Base-by-base conservation (phyloP, 2,329 filamentous ascomycete genomes). In the Teratosphaeria zuluensis region DNA sequence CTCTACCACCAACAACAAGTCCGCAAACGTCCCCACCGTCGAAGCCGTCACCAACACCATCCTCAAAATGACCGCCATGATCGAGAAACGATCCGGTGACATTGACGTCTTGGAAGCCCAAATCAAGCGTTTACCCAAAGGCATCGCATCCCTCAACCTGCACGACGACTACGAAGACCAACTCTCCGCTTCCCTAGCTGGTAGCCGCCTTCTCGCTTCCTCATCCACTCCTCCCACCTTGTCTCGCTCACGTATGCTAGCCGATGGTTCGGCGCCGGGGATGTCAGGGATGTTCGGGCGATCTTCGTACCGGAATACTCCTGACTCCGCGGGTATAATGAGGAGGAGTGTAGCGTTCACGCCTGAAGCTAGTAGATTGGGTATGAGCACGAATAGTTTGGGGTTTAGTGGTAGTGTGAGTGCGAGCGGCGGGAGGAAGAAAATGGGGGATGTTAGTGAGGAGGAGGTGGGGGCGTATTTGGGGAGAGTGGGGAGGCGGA, bases 11-110 rank as follows among this genome's bases (percentile, higher is more conserved):
- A 59, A 30, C 33, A 55, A 55, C 57, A 65, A 48, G 61, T 59
- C 61, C 60, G 58, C 77, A 78, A 60, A 80, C 55, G 82, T 86
- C 4, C 94, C 94, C 0, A 96, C 92, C 0, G 89, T 96, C 9
- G 94, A 96, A 66, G 90, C 90, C 0, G 89, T 99, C 21, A 87
- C 92, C 65, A 89, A 89, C 60, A 99, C 94, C 0, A 95, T 99
- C 64, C 80, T 80, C 59, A 96, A 94, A 70, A 92, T 99, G 88
- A 96, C 92, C 35, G 83, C 80, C 60, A 92, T 96, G 87, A 89
- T 89, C 0, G 90, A 97, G 78, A 90, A 90, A 75, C 89, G 90
- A 70, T 94, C 89, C 69, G 89, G 87, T 59, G 92, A 97, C 67
- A 85, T 99, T 56, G 90, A 96, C 71, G 84, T 96, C 6, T 80